These are phyloP conservation scores for Trichoderma sp. DNA, from an alignment of 2,329 filamentous ascomycete species.

Conservation along the genomic window DNA sequence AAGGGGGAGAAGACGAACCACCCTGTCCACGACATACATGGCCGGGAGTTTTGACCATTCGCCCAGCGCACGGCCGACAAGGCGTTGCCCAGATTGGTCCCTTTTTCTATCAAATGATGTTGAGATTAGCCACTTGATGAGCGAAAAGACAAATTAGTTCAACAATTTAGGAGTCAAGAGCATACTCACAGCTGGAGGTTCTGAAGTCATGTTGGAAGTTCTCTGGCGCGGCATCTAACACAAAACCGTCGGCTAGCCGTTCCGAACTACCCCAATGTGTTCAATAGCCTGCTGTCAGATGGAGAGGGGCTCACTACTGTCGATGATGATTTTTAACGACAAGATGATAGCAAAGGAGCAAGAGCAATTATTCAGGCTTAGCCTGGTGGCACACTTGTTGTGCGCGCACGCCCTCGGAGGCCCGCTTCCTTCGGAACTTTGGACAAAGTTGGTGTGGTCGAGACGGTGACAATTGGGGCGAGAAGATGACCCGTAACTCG, in stretches of 20 bases:
- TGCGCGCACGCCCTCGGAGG: not conserved
- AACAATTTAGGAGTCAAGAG: not conserved
- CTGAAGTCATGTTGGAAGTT: not conserved
- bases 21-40: slow-evolving; percentile 22
- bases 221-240: slow-evolving; percentile 20
- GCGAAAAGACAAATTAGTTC: not conserved
- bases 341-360: not conserved
- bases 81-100: slow-evolving; percentile 21
- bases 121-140: not conserved
- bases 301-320: not conserved
- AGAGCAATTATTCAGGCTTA: not conserved
- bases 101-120: not conserved
- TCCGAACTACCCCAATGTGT: not conserved
- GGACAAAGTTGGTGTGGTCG: not conserved
- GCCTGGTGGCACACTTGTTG: not conserved
- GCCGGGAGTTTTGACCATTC: slow-evolving; percentile 21
- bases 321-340: not conserved
- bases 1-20: slow-evolving; percentile 1
- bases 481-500: not conserved
- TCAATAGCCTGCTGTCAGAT: not conserved
- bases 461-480: not conserved
- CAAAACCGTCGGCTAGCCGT: not conserved
- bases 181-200: slow-evolving; percentile 17
- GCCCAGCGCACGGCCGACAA: slow-evolving; percentile 21
- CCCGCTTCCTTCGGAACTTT: not conserved